These are phyloP conservation scores for Xylaria sp. DNA, from an alignment of 2,329 filamentous ascomycete species.

Conservation along the genomic window DNA sequence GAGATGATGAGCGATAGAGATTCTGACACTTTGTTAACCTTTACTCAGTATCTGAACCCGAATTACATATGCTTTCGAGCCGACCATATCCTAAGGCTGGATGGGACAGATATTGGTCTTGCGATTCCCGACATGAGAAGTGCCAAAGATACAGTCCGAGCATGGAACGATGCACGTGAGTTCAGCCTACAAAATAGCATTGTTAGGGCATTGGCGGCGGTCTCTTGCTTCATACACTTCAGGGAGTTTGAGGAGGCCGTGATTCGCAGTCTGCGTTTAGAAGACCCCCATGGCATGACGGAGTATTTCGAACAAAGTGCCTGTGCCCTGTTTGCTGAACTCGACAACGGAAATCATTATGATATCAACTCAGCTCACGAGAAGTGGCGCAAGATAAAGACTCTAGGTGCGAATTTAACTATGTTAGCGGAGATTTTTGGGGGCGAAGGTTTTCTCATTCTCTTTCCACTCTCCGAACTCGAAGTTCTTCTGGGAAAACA, in stretches of 20 bases:
- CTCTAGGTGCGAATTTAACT: not conserved
- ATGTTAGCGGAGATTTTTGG: not conserved
- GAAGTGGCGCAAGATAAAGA: not conserved
- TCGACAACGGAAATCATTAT: not conserved
- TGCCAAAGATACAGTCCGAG: not conserved
- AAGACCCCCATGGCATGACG: too few relatives aligned
- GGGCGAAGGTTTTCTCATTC: not conserved
- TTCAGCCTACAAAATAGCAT: not conserved
- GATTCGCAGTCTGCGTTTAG: too few relatives aligned
- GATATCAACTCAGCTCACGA: not conserved
- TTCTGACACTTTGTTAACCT: not conserved
- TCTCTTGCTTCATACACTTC: too few relatives aligned
- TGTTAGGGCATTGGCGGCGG: not conserved
- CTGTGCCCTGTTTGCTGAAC: not conserved
- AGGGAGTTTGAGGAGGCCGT: too few relatives aligned
- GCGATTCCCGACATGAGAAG: not conserved
- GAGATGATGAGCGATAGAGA: not conserved
- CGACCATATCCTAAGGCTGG: not conserved
- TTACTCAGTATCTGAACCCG: slow-evolving; percentile 1
- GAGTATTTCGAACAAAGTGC: too few relatives aligned
- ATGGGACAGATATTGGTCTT: not conserved
- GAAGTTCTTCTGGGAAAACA: not conserved
- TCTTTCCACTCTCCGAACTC: slow-evolving; percentile 7
- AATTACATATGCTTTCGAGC: not conserved
- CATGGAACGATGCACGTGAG: not conserved